Evolutionary conservation across 2,329 filamentous ascomycete genomes (phyloP).

Genomic region (Pseudopyricularia cyperi): DNA sequence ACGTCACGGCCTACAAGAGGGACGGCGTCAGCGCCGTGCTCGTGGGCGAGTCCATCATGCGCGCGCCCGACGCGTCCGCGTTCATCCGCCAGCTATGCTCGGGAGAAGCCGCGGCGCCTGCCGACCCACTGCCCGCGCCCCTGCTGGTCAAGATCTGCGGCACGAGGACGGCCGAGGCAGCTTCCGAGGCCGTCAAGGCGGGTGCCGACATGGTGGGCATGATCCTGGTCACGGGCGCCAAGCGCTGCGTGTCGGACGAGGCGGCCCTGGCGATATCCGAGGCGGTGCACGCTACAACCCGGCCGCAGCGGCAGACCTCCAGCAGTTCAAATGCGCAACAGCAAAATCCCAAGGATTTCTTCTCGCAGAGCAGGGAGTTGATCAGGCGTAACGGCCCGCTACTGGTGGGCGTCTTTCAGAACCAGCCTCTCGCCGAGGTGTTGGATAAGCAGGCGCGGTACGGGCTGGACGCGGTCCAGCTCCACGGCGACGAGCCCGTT

Average conservation of each 20-base stretch:
- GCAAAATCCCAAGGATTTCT: slow-evolving; percentile 46
- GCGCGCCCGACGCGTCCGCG: slow-evolving; percentile 63
- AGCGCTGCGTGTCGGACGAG: slow-evolving; percentile 67
- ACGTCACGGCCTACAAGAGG: slow-evolving; percentile 76
- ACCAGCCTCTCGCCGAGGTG: slow-evolving; percentile 75
- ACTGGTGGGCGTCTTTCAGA: slow-evolving; percentile 86
- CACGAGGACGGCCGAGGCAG: slow-evolving; percentile 70
- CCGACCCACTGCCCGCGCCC: background rate
- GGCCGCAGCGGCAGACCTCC: slow-evolving; percentile 4
- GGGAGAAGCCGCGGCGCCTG: slow-evolving; percentile 25
- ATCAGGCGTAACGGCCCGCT: slow-evolving; percentile 44
- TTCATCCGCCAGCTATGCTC: slow-evolving; percentile 82
- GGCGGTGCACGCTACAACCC: slow-evolving; percentile 44
- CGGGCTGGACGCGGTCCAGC: slow-evolving; percentile 75
- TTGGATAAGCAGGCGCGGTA: slow-evolving; percentile 65
- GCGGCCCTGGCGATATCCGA: slow-evolving; percentile 70
- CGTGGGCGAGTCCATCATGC: slow-evolving; percentile 93
- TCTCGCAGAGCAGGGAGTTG: slow-evolving; percentile 20
- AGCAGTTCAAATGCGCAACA: slow-evolving; percentile 10
- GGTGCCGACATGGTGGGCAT: slow-evolving; percentile 91
- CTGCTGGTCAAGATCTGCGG: slow-evolving; percentile 91
- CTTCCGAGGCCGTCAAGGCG: slow-evolving; percentile 65
- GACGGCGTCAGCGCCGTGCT: slow-evolving; percentile 88
- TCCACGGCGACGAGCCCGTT: slow-evolving; percentile 83
- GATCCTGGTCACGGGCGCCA: slow-evolving; percentile 72